Conservation (phyloP, 1,139 yeast genomes). For the Diutina sp. region DNA sequence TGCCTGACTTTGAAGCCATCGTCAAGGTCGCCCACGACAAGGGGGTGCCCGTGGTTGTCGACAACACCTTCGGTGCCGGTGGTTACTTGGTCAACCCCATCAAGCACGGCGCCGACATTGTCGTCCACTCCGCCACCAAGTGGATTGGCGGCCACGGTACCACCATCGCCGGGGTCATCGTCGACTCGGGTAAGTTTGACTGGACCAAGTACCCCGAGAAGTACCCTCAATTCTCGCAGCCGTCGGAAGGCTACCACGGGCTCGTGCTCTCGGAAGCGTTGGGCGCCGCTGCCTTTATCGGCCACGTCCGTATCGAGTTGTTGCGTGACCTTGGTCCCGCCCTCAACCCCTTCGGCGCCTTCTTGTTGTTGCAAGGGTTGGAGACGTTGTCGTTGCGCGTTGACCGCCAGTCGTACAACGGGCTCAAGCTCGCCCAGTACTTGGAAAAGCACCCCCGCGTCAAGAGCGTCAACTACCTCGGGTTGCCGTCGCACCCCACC, state of each 20-base stretch:
- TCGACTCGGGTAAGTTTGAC: slow-evolving; percentile 87
- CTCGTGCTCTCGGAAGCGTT: slow-evolving; percentile 69
- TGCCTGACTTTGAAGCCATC: slow-evolving; percentile 80
- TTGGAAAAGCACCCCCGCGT: slow-evolving; percentile 66
- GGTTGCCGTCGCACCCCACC: slow-evolving; percentile 70
- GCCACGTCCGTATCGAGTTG: slow-evolving; percentile 72
- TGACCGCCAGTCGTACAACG: slow-evolving; percentile 80
- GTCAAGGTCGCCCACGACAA: slow-evolving; percentile 71
- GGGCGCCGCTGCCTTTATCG: slow-evolving; percentile 69
- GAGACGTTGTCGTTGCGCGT: slow-evolving; percentile 90
- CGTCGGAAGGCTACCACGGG: slow-evolving; percentile 92
- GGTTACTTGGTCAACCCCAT: slow-evolving; percentile 80
- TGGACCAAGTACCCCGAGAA: slow-evolving; percentile 79
- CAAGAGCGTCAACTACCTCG: slow-evolving; percentile 84
- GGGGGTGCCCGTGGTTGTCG: slow-evolving; percentile 88
- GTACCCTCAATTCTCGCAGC: slow-evolving; percentile 83
- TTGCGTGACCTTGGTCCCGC: slow-evolving; percentile 89
- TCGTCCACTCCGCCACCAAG: slow-evolving; percentile 86
- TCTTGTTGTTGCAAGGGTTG: slow-evolving; percentile 78
- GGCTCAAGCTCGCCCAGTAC: slow-evolving; percentile 69
- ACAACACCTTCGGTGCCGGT: slow-evolving; percentile 97
- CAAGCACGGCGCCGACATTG: slow-evolving; percentile 80
- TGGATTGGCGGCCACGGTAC: slow-evolving; percentile 99
- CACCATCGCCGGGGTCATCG: slow-evolving; percentile 83
- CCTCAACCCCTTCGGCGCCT: slow-evolving; percentile 79